A percentile compares a stretch with the other conserved stretches of the same genome.
These are phyloP conservation scores for Chlorencoelia australis DNA, from an alignment of 2,329 filamentous ascomycete genomes.

Conservation along the genomic window DNA sequence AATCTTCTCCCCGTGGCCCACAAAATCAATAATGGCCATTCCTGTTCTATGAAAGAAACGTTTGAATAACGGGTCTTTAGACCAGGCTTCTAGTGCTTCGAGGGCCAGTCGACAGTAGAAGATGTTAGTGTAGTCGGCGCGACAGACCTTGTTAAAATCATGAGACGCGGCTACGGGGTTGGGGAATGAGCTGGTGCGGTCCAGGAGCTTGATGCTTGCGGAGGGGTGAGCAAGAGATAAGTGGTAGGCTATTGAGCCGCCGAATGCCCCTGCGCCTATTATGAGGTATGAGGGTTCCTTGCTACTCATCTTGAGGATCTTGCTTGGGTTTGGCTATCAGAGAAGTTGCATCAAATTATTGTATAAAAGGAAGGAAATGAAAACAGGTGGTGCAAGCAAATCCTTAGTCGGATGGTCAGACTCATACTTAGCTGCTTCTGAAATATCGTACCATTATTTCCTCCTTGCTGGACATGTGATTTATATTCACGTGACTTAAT, in stretches of 20 bases:
- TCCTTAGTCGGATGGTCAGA: too few relatives aligned
- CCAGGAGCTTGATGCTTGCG: constrained; percentile 34
- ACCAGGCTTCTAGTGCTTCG: constrained; percentile 39
- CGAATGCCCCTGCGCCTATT: constrained; percentile 42
- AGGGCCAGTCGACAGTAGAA: constrained; percentile 41
- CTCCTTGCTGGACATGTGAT: too few relatives aligned
- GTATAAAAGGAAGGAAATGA: neutral
- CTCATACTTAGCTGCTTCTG: too few relatives aligned
- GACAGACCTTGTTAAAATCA: constrained; percentile 50
- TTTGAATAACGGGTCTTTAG: constrained; percentile 36
- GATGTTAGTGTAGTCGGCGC: constrained; percentile 45
- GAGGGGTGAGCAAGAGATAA: constrained; percentile 32
- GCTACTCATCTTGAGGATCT: neutral
- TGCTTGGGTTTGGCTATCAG: neutral
- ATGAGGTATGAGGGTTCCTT: constrained; percentile 30
- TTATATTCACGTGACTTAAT: neutral
- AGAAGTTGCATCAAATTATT: neutral
- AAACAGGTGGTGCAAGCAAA: neutral
- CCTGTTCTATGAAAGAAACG: constrained; percentile 40
- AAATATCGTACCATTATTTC: too few relatives aligned
- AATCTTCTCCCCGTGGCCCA: constrained; percentile 36
- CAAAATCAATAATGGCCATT: constrained; percentile 36
- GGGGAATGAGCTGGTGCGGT: constrained; percentile 30
- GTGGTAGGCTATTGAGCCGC: constrained; percentile 40
- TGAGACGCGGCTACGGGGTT: constrained; percentile 41